Percentiles rank a stretch among this genome's conserved stretches.
Conservation (phyloP, 129 eudicot genomes). For the Helianthus tuberosus region DNA sequence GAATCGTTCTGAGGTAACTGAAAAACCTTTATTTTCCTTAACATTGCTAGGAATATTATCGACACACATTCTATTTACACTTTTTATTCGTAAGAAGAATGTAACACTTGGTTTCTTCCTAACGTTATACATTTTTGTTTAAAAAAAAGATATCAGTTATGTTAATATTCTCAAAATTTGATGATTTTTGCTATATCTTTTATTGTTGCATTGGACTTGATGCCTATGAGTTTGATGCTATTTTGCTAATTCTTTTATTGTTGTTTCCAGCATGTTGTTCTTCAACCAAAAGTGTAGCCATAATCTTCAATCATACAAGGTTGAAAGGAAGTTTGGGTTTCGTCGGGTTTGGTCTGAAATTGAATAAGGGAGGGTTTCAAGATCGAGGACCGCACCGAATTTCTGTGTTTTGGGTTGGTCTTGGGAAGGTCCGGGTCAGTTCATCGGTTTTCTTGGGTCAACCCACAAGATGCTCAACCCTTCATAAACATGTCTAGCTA, state of each 20-base stretch:
- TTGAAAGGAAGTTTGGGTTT: neutral
- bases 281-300: slow-evolving; percentile 37
- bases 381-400: neutral
- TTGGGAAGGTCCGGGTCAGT: neutral
- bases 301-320: neutral
- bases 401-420: neutral
- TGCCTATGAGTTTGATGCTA: neutral
- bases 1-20: neutral
- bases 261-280: slow-evolving; percentile 53
- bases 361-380: too few relatives aligned
- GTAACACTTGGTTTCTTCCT: too few relatives aligned
- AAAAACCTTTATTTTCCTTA: neutral
- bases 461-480: neutral
- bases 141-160: too few relatives aligned
- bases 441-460: neutral
- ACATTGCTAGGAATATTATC: neutral
- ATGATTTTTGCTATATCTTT: too few relatives aligned
- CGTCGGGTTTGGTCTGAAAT: too few relatives aligned
- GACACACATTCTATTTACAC: too few relatives aligned
- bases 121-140: too few relatives aligned
- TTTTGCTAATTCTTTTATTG: neutral
- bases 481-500: too few relatives aligned
- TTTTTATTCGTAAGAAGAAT: too few relatives aligned
- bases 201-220: too few relatives aligned
- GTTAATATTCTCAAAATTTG: too few relatives aligned